Evolutionary conservation across 73 alveolate species (phyloP).

Genomic region (Durusdinium trenchii): DNA sequence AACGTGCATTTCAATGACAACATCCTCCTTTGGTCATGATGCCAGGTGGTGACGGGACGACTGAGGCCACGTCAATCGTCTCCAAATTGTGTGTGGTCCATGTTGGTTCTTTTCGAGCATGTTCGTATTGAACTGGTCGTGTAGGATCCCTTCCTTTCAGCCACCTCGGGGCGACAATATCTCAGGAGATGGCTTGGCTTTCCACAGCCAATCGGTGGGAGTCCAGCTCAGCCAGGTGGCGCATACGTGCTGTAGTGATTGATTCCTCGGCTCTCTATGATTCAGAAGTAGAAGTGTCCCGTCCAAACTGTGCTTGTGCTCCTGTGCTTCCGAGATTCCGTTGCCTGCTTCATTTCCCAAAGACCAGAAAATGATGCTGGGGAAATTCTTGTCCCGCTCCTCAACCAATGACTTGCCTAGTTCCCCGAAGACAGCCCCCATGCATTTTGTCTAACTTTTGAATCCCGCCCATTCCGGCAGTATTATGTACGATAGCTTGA

Average conservation of each 20-base stretch:
- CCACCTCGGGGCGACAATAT: constrained; percentile 20
- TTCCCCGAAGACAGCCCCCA: no score
- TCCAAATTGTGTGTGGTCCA: constrained; percentile 86
- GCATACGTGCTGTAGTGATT: constrained; percentile 45
- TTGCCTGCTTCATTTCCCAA: constrained; percentile 96
- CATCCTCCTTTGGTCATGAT: no score
- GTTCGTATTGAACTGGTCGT: constrained; percentile 94
- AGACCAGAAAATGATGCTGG: constrained; percentile 96
- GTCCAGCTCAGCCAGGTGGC: background rate
- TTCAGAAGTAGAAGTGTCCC: no score
- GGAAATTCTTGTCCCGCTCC: constrained; percentile 96
- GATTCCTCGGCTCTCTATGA: constrained; percentile 34
- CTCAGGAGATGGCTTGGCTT: background rate
- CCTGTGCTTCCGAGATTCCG: constrained; percentile 41
- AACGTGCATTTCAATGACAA: no score
- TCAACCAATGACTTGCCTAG: background rate
- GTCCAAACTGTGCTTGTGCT: no score
- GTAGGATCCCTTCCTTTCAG: constrained; percentile 75
- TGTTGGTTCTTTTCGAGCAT: constrained; percentile 61
- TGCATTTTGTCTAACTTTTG: no score
- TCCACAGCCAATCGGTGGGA: background rate
- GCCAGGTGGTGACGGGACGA: no score
- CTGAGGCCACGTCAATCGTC: constrained; percentile 56
- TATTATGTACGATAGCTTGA: background rate
- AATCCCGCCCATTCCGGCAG: no score